Base-by-base conservation (phyloP, 2,329 filamentous ascomycete species). In the Colletotrichum gloeosporioides region DNA sequence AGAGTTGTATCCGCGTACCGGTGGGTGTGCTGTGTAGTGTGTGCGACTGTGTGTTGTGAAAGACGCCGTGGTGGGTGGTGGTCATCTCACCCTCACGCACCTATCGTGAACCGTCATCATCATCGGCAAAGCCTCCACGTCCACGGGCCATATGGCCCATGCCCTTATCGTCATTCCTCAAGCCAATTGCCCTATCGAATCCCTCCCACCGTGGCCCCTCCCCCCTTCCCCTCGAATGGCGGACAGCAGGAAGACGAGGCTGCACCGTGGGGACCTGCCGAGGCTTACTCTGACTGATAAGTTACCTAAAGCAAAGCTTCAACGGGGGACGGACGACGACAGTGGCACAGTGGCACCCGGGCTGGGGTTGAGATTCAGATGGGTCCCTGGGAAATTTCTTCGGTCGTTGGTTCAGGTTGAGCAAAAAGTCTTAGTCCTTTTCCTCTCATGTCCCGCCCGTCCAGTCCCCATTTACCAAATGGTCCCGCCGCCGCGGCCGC, bases 401-500 rank as follows among this genome's bases (percentile, higher is more conserved):
- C 55, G 67, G 67, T 62, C 55, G 55, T 69, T 69, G 67, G 67
- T 69, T 69, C 67, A 69, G 67, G 67, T 69, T 57, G 25, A 69
- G 55, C 67, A 32, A 62, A 27, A 44, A 31, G 53, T 27, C 53
- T 22, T 16, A 15, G 22, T 25, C 53, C 53, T 9, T 27, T 13
- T 8, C 18, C 32, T 32, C 32, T 32, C 16, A 63, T 55, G 27
- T 67, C 44, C 62, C 62, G 18, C 13, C 39, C 36, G 39, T 44
- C 39, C 39, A 44, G 39, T 44, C 16, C 39, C 39, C 39, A 44
- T 44, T 44, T 44, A 44, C 39, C 39, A 44, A 44, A 44, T 49
- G 49, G 44, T 68, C 65, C 65, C 65, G 25, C 63, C 36, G 31
- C 62, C 36, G 25, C 39, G 25, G 36, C 39, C 63, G 36, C 39